Evolutionary conservation across 371 early-diverging fungal genomes (phyloP), one percentile per base, ranked within the genome.

Genomic region (Gilbertella persicaria): DNA sequence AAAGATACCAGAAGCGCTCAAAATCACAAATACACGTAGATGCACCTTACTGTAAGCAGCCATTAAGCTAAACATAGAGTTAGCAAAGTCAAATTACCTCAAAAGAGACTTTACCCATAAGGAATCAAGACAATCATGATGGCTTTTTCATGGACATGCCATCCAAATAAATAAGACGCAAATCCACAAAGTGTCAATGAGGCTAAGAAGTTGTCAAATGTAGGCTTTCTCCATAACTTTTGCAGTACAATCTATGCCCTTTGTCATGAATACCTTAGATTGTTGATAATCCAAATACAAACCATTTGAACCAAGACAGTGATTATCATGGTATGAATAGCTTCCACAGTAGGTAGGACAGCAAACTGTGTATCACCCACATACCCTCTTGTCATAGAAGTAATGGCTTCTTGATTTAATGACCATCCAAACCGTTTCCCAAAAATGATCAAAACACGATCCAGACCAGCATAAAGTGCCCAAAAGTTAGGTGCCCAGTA

Each of bases 61-160:
- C 69, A 75, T 69, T 16, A 82, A 60, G 9, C 79, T 78, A 55
- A 12, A 7, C 33, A 54, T 48, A 43, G 53, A 29, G 24, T 49
- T 36, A 53, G 47, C 43, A 47, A 47, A 30, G 24, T 38, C 29
- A 20, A 14, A 30, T 20, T 25, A n/a, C 16, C 17, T 16, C 16
- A 50, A 25, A 9, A 41, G 19, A 16, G 1, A 2, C 29, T 28
- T 21, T 70, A 72, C 84, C 86, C 80, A 62, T 94, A 79, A 5
- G 97, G 95, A 40, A 93, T 85, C 39, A 92, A 60, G 3, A 92
- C 84, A 58, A 96, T 55, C 67, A 98, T 69, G 12, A 95, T 85
- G 1, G 98, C 98, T 71, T 98, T 98, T 62, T 98, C 98, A 62
- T 98, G 98, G 7, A 98, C 98, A 69, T 98, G 98, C 96, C 96